Percentiles rank a stretch among this genome's conserved stretches.
Conservation (phyloP, 2,329 filamentous ascomycete species). For the Colletotrichum musicola region DNA sequence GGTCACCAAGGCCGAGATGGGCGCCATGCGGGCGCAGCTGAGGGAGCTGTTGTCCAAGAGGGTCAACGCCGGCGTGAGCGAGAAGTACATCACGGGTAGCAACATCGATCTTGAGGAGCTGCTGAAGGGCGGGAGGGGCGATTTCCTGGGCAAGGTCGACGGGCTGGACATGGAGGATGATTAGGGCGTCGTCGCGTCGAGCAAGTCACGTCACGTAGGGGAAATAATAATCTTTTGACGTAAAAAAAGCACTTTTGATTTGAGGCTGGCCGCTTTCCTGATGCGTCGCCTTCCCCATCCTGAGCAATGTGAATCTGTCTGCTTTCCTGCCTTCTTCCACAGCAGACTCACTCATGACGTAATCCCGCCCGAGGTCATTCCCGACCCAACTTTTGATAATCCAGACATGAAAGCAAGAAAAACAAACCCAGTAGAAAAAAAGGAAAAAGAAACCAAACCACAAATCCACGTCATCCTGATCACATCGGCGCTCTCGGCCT, state of each 20-base stretch:
- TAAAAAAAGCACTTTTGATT: slow-evolving; percentile 1
- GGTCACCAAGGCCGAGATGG: slow-evolving; percentile 81
- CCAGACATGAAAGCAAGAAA: background rate
- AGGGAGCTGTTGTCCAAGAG: slow-evolving; percentile 77
- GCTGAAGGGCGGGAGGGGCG: slow-evolving; percentile 71
- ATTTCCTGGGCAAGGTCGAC: slow-evolving; percentile 71
- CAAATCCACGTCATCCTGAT: too few species aligned
- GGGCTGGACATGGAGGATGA: slow-evolving; percentile 55
- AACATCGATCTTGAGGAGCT: slow-evolving; percentile 85
- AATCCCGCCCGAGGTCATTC: background rate
- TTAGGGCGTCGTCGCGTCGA: slow-evolving; percentile 23
- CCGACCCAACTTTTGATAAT: background rate
- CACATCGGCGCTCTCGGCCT: too few species aligned
- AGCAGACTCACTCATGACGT: background rate
- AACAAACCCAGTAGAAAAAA: background rate
- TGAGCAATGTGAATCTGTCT: background rate
- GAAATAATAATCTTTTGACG: background rate
- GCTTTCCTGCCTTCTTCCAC: background rate
- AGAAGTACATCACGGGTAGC: slow-evolving; percentile 86
- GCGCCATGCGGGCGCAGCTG: slow-evolving; percentile 77
- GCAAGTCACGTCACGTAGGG: background rate
- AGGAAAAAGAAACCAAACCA: too few species aligned
- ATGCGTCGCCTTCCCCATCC: background rate
- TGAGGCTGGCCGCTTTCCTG: background rate
- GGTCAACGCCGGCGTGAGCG: slow-evolving; percentile 89